Conservation (phyloP, 2,329 filamentous ascomycete genomes). For the Aphanocladium album region DNA sequence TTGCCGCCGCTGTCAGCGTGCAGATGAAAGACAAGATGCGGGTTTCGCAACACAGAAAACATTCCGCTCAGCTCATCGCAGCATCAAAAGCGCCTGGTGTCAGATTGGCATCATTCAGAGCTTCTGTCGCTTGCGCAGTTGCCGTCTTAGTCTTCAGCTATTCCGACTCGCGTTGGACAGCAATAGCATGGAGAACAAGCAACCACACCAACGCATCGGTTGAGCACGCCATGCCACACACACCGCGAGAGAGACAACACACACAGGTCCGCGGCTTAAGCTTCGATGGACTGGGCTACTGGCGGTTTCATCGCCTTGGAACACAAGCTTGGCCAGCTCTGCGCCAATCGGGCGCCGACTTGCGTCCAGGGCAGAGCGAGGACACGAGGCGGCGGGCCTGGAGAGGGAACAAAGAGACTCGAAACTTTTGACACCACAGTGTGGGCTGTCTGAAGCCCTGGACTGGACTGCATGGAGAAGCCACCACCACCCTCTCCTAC, state of each 20-base stretch:
- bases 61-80: neutral
- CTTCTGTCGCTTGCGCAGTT: neutral
- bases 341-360: slow-evolving; percentile 1
- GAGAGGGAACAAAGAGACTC: neutral
- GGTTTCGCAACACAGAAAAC: neutral
- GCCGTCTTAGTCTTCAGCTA: neutral
- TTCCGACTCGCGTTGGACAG: neutral
- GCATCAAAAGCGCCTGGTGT: neutral
- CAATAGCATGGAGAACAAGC: neutral
- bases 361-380: slow-evolving; percentile 8
- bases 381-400: slow-evolving; percentile 6
- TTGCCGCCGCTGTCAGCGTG: neutral
- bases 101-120: neutral
- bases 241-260: neutral
- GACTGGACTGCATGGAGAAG: neutral
- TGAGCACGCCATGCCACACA: slow-evolving; percentile 1
- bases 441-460: neutral
- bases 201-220: neutral
- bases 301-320: slow-evolving; percentile 3
- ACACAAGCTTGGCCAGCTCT: neutral
- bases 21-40: neutral
- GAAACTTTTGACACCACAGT: neutral
- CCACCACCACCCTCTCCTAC: neutral
- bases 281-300: neutral
- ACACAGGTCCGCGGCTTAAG: slow-evolving; percentile 7